A percentile compares a stretch with the other conserved stretches of the same genome.
Conservation (phyloP, 352 stramenopile genomes). For the Phytophthora pisi region DNA sequence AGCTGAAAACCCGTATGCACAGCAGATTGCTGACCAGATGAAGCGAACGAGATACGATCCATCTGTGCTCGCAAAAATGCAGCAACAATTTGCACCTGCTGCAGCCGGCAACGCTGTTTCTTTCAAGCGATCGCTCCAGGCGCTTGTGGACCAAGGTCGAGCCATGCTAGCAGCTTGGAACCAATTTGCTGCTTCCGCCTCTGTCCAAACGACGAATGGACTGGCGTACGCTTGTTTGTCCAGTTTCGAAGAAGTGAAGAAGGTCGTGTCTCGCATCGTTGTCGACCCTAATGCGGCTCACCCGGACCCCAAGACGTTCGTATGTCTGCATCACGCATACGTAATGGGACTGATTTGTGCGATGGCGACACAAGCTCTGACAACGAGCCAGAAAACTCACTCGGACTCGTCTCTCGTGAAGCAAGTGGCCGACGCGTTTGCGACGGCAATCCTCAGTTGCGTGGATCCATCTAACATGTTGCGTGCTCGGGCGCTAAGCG, state of each 20-base stretch:
- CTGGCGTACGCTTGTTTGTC: slow-evolving; percentile 70
- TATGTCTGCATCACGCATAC: slow-evolving; percentile 81
- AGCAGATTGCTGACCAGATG: slow-evolving; percentile 37
- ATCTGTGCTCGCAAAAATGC: slow-evolving; percentile 18
- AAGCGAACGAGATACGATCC: slow-evolving; percentile 40
- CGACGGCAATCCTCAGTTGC: slow-evolving; percentile 74
- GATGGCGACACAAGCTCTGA: slow-evolving; percentile 79
- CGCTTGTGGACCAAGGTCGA: slow-evolving; percentile 66
- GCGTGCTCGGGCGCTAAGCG: slow-evolving; percentile 54
- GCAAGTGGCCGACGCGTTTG: slow-evolving; percentile 73
- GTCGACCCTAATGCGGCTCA: slow-evolving; percentile 46
- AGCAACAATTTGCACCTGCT: slow-evolving; percentile 25
- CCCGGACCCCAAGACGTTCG: slow-evolving; percentile 69
- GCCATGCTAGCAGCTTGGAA: slow-evolving; percentile 82
- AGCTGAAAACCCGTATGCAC: slow-evolving; percentile 26
- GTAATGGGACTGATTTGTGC: slow-evolving; percentile 81
- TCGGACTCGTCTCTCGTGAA: slow-evolving; percentile 73
- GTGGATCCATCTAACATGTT: slow-evolving; percentile 71
- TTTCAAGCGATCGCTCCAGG: slow-evolving; percentile 65
- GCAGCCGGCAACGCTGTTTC: slow-evolving; percentile 23
- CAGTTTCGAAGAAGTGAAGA: slow-evolving; percentile 84
- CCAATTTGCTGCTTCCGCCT: slow-evolving; percentile 62
- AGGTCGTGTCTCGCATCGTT: slow-evolving; percentile 69
- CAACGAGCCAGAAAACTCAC: slow-evolving; percentile 57
- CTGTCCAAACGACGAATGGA: slow-evolving; percentile 55